Evolutionary conservation across 768 basidiomycete genomes (phyloP).

Genomic region (Coprinellus micaceus): DNA sequence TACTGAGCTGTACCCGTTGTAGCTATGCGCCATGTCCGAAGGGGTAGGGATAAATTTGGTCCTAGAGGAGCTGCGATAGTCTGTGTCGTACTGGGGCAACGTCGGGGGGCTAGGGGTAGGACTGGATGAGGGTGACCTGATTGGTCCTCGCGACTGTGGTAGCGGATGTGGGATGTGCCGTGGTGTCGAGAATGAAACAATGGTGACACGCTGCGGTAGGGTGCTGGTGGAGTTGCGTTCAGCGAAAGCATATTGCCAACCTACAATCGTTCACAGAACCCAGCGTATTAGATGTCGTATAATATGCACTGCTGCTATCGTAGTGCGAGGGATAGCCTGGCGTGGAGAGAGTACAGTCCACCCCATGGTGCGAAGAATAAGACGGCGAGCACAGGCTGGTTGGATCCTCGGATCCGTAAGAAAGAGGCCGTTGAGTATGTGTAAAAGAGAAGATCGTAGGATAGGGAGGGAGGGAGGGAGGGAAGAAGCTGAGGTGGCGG

Average conservation of each 20-base stretch:
- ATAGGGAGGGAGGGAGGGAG: too few relatives aligned
- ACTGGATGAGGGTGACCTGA: constrained; percentile 19
- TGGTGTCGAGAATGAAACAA: constrained; percentile 30
- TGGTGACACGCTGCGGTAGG: constrained; percentile 38
- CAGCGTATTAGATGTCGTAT: constrained; percentile 29
- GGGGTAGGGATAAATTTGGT: constrained; percentile 33
- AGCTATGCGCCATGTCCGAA: constrained; percentile 30
- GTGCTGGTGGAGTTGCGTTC: constrained; percentile 20
- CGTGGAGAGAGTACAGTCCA: constrained; percentile 24
- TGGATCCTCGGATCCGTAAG: constrained; percentile 41
- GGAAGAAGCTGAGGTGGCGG: too few relatives aligned
- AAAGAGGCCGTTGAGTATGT: constrained; percentile 37
- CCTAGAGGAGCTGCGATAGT: constrained; percentile 20
- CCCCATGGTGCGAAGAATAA: constrained; percentile 24
- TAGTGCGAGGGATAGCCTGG: constrained; percentile 28
- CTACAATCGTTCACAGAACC: constrained; percentile 22
- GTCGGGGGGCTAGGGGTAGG: constrained; percentile 16
- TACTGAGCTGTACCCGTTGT: constrained; percentile 26
- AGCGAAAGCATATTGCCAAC: too few relatives aligned
- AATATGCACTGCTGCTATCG: constrained; percentile 26
- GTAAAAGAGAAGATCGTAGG: too few relatives aligned
- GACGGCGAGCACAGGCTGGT: constrained; percentile 26
- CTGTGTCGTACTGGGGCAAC: constrained; percentile 18
- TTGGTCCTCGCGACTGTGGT: constrained; percentile 19
- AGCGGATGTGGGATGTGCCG: constrained; percentile 22